These are phyloP conservation scores for Bipolaris oryzae DNA, from an alignment of 2,329 filamentous ascomycete genomes.

Conservation along the genomic window DNA sequence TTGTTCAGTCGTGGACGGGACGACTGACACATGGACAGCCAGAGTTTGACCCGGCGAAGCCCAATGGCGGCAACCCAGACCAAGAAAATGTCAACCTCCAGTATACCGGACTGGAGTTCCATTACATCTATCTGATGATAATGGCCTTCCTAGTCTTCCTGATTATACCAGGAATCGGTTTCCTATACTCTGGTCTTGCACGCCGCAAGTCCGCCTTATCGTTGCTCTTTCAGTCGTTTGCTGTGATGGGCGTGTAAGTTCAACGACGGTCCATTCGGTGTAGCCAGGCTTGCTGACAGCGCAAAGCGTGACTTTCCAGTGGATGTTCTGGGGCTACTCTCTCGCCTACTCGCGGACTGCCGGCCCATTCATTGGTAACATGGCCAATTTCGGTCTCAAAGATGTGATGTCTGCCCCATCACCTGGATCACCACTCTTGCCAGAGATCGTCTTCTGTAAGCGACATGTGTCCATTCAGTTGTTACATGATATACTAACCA, in stretches of 20 bases:
- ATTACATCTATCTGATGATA: slow-evolving; percentile 65
- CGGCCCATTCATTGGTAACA: slow-evolving; percentile 66
- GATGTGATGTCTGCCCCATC: slow-evolving; percentile 66
- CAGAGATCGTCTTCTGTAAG: slow-evolving; percentile 68
- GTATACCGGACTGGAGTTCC: slow-evolving; percentile 64
- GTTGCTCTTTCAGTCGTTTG: slow-evolving; percentile 66
- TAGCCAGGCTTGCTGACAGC: slow-evolving; percentile 3
- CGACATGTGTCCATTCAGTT: neutral
- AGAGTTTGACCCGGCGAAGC: slow-evolving; percentile 50
- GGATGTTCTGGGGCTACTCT: slow-evolving; percentile 70
- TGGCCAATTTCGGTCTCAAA: slow-evolving; percentile 66
- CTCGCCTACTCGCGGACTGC: slow-evolving; percentile 66
- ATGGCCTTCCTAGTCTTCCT: slow-evolving; percentile 68
- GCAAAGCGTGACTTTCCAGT: slow-evolving; percentile 59
- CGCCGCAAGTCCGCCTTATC: slow-evolving; percentile 67
- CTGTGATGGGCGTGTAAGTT: slow-evolving; percentile 60
- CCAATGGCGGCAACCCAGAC: slow-evolving; percentile 62
- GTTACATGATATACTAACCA: neutral
- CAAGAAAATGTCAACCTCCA: slow-evolving; percentile 63
- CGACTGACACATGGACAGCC: slow-evolving; percentile 34
- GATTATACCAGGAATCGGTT: slow-evolving; percentile 70
- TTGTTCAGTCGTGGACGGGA: neutral
- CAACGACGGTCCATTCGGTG: neutral
- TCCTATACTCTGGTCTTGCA: slow-evolving; percentile 68
- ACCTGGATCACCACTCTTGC: slow-evolving; percentile 61